These are phyloP conservation scores for Crithidia expoeki DNA, from an alignment of 208 protist species.

Conservation along the genomic window DNA sequence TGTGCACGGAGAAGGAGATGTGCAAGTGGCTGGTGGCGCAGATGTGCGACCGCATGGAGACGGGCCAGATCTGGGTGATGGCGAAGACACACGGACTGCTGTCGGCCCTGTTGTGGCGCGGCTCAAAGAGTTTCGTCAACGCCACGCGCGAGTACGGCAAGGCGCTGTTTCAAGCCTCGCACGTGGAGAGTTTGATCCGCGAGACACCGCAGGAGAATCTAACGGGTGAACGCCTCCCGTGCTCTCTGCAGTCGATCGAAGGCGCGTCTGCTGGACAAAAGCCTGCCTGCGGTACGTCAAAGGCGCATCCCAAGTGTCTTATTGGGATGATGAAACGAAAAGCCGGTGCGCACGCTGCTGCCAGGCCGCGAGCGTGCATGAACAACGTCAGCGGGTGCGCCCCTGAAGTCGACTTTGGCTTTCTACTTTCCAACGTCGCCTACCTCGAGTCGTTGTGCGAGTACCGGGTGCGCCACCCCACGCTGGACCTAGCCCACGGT, in stretches of 20 bases:
- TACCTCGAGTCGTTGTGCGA: slow-evolving; percentile 43
- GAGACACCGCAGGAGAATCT: slow-evolving; percentile 38
- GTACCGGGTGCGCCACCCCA: slow-evolving; percentile 38
- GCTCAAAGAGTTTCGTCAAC: slow-evolving; percentile 33
- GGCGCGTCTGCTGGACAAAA: neutral
- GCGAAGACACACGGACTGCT: slow-evolving; percentile 39
- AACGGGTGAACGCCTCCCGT: slow-evolving; percentile 26
- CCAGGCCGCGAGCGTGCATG: neutral
- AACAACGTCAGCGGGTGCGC: neutral
- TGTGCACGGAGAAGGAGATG: slow-evolving; percentile 44
- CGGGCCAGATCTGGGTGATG: slow-evolving; percentile 42
- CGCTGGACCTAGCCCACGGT: slow-evolving; percentile 27
- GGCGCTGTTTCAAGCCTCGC: slow-evolving; percentile 17
- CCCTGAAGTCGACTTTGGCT: neutral
- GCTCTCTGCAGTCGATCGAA: slow-evolving; percentile 15
- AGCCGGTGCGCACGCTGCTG: neutral
- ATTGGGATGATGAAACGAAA: neutral
- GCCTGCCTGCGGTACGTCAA: neutral
- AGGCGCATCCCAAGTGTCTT: neutral
- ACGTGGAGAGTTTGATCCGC: slow-evolving; percentile 16
- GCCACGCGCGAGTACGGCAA: slow-evolving; percentile 5
- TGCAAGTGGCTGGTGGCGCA: slow-evolving; percentile 44
- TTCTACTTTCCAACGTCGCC: slow-evolving; percentile 17
- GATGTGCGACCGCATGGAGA: slow-evolving; percentile 38
- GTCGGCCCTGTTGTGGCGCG: slow-evolving; percentile 36